Base-by-base conservation (phyloP, 1,139 yeast genomes). In the Scheffersomyces segobiensis region DNA sequence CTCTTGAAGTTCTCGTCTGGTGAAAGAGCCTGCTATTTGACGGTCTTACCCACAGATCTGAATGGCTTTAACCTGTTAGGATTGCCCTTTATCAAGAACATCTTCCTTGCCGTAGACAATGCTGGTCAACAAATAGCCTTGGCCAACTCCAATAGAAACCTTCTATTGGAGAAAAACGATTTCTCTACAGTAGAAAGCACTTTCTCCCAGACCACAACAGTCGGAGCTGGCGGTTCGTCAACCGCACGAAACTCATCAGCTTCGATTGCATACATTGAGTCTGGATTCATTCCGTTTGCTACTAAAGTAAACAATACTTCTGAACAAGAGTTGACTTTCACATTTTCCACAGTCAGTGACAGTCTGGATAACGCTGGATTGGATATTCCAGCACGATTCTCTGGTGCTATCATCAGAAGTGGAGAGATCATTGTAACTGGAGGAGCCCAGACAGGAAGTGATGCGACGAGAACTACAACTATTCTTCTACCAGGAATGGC, bases 71-170 rank as follows among this genome's bases (percentile, higher is more conserved):
- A 83, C 21, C 67, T 86, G 0, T 72, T 91, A 49, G 97, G 97
- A 0, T 73, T 85, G 10, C 80, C 91, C 1, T 86, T 90, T 63
- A 65, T 91, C 57, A 76, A 79, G 56, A 77, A 80, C 54, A 74
- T 84, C 26, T 90, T 87, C 69, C 63, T 89, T 53, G 95, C 88
- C 0, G 86, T 89, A 52, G 96, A 91, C 70, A 81, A 85, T 62
- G 91, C 83, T 22, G 86, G 86, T 26, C 71, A 76, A 47, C 76
- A 75, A 46, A 73, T 91, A 10, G 97, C 89, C 0, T 57, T 91
- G 54, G 91, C 85, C 1, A 79, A 79, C 59, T 76, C 83, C 12
- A 67, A 71, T 50, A 62, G 65, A 24, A 65, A 62, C 55, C 47
- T 60, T 14, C 14, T n/a, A 14, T 20, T 58, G n/a, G 49, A 53